phyloP scores from a whole-genome alignment of 2,329 filamentous ascomycete genomes.

The Pestalotiopsis sp. region DNA sequence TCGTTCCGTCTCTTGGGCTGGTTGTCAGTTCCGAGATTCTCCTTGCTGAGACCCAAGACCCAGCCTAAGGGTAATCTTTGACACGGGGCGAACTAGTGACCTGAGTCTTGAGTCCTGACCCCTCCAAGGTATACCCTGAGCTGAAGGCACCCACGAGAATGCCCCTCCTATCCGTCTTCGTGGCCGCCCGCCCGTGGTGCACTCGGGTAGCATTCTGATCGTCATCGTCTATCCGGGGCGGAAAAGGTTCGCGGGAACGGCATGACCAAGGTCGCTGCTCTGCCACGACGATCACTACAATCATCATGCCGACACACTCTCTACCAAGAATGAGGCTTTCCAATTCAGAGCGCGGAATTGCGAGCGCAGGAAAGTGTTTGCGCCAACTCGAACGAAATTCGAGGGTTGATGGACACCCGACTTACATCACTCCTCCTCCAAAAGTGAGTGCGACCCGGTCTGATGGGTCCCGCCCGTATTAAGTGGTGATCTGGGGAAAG shows the following conservation, averaged over 20 bases:
- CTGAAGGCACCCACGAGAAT: slow-evolving; percentile 8
- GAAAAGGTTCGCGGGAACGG: neutral
- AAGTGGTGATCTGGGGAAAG: slow-evolving; percentile 9
- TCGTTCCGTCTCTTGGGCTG: neutral
- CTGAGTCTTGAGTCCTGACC: too few species aligned
- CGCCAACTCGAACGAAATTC: neutral
- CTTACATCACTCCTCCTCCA: neutral
- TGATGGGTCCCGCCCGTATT: neutral
- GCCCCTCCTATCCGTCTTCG: slow-evolving; percentile 11
- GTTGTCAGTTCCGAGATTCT: neutral
- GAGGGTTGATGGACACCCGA: neutral
- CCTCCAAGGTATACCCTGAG: neutral
- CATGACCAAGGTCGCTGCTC: too few species aligned
- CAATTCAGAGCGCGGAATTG: neutral
- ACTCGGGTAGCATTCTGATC: neutral
- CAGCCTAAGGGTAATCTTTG: slow-evolving; percentile 3
- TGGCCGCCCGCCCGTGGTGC: neutral
- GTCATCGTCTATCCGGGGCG: neutral
- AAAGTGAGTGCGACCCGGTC: neutral
- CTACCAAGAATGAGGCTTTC: neutral
- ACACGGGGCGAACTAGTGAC: slow-evolving; percentile 1
- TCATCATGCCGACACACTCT: too few species aligned
- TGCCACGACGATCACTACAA: too few species aligned
- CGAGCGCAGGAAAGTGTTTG: neutral
- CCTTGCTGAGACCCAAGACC: neutral